These are phyloP conservation scores for Xanthoconium purpureum DNA, from an alignment of 768 basidiomycete genomes.

Conservation along the genomic window DNA sequence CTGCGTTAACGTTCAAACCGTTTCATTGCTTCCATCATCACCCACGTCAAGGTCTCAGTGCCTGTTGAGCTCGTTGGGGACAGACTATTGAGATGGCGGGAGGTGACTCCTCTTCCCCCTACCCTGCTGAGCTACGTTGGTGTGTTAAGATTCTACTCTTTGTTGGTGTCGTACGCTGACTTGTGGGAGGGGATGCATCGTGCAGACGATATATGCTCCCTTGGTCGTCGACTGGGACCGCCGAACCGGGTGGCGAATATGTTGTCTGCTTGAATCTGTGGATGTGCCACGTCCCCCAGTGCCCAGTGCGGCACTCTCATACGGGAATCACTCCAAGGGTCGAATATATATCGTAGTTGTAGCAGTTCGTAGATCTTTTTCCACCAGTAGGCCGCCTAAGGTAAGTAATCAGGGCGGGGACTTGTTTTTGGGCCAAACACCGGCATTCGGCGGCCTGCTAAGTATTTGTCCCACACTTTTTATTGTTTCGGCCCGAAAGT, in stretches of 20 bases:
- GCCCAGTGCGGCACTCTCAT: not conserved
- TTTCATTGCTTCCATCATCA: not conserved
- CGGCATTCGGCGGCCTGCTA: conserved; percentile 26
- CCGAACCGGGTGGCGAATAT: conserved; percentile 4
- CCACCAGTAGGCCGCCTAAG: conserved; percentile 11
- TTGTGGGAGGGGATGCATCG: conserved; percentile 3
- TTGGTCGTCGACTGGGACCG: not conserved
- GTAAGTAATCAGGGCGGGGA: conserved; percentile 27
- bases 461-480: conserved; percentile 29
- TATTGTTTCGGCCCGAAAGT: conserved; percentile 52
- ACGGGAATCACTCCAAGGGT: not conserved
- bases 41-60: not conserved
- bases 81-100: not conserved
- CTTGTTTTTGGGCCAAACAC: conserved; percentile 32
- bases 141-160: conserved; percentile 6
- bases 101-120: too few relatives aligned
- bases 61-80: not conserved
- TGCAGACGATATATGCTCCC: not conserved
- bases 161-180: not conserved
- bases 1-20: not conserved
- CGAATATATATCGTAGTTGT: conserved; percentile 7
- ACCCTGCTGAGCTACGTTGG: not conserved
- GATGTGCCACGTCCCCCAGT: not conserved
- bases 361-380: conserved; percentile 5
- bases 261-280: not conserved